These are phyloP conservation scores for Mitragyna speciosa DNA, from an alignment of 257 asterid genomes.

Conservation along the genomic window DNA sequence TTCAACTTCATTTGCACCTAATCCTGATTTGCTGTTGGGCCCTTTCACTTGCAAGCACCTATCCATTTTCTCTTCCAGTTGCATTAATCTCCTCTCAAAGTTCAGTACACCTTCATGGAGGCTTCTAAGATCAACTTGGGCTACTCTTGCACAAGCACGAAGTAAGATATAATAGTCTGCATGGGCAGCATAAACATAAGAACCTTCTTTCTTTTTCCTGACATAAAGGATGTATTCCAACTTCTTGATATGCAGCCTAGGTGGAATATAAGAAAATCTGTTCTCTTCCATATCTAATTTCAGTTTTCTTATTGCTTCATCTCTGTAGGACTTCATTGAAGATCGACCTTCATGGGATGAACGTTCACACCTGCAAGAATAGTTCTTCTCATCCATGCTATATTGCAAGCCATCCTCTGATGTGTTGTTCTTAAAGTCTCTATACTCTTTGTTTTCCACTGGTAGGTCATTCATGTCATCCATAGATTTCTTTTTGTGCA, in stretches of 20 bases:
- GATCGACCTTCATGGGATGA: constrained; percentile 10
- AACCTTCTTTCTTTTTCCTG: constrained; percentile 53
- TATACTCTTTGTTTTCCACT: constrained; percentile 8
- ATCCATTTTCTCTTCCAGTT: constrained; percentile 55
- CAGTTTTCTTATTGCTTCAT: constrained; percentile 46
- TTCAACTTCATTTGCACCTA: constrained; percentile 25
- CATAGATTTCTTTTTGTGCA: constrained; percentile 21
- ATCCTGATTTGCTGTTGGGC: constrained; percentile 30
- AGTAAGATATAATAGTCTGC: constrained; percentile 81
- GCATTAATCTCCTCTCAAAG: constrained; percentile 62
- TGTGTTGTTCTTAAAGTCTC: constrained; percentile 4
- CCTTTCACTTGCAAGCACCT: constrained; percentile 28
- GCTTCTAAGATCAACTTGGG: constrained; percentile 61
- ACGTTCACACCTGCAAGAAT: constrained; percentile 18
- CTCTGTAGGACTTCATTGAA: constrained; percentile 27
- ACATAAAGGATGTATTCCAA: constrained; percentile 44
- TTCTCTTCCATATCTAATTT: constrained; percentile 71
- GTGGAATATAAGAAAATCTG: constrained; percentile 61
- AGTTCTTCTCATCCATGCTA: constrained; percentile 6
- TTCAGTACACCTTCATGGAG: constrained; percentile 69
- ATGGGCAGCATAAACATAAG: constrained; percentile 57
- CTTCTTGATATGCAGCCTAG: constrained; percentile 40
- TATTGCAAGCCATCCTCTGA: constrained; percentile 18
- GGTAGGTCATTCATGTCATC: constrained; percentile 9
- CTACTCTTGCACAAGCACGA: constrained; percentile 72